Base-by-base conservation (phyloP, 1,284 basidiomycete species). In the Chalciporus sp. region DNA sequence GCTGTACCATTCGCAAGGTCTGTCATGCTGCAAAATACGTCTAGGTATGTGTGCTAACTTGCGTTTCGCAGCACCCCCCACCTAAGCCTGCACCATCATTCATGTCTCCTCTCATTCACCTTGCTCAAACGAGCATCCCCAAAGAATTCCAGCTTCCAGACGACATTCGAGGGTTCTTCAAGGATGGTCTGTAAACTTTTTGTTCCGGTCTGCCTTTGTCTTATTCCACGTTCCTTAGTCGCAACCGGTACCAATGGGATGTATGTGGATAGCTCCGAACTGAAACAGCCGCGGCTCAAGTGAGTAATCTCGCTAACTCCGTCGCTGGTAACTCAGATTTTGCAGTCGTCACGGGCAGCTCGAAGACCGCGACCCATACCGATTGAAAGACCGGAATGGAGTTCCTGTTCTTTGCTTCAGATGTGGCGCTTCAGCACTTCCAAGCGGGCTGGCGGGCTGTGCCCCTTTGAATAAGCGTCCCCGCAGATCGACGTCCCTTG, bases 321-420 rank as follows among this genome's bases (percentile, higher is more conserved):
- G 42, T 58, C 42, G 43, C 41, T 42, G 28, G 52, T 48, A 53
- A 41, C 58, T 52, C 58, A 61, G 54, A 42, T 51, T 47, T 47
- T 57, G n/a, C 63, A 96, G 94, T 70, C 92, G 93, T 37, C 88
- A 89, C 66, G 94, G 94, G 11, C 86, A 92, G 62, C 74, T 91
- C 33, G 97, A 98, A 67, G 94, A 95, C 55, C 88, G 95, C 39
- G 97, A 99, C 72, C 86, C 92, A 8, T 86, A 89, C 74, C 85
- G 91, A 51, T 76, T 96, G 47, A 91, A 89, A 67, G 95, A 98
- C 72, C 84, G 87, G 62, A 93, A 90, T 64, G 88, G 91, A 5
- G 79, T 82, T 0, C 82, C 88, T 1, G 85, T 98, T 9, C 76
- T 95, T 31, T 99, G 96, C 72, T 98, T 90, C 77, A 84, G 81